Evolutionary conservation across 2,329 filamentous ascomycete species (phyloP).

Genomic region (Whalleya microplaca): DNA sequence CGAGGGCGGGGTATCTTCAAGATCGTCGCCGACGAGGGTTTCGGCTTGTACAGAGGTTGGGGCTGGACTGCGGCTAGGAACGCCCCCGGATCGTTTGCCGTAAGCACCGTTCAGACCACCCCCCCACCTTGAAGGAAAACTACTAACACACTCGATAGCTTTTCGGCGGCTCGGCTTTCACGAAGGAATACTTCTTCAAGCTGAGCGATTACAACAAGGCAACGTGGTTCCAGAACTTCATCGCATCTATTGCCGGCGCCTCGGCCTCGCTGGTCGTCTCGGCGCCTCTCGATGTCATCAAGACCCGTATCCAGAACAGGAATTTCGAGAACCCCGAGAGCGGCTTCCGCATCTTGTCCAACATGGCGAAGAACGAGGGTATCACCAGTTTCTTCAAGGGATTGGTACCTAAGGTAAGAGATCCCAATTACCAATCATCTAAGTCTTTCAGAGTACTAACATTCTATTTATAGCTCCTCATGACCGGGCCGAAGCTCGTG

Average conservation of each 20-base stretch:
- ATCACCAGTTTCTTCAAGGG: conserved; percentile 94
- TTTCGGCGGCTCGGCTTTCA: conserved; percentile 95
- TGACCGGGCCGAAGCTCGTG: conserved; percentile 98
- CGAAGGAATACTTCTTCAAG: conserved; percentile 93
- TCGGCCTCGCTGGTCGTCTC: conserved; percentile 94
- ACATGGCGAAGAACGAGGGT: conserved; percentile 93
- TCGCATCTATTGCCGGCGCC: conserved; percentile 93
- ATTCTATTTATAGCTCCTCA: conserved; percentile 67
- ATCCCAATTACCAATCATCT: conserved; percentile 9
- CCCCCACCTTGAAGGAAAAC: not conserved
- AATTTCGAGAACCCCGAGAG: conserved; percentile 98
- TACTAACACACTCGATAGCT: conserved; percentile 59
- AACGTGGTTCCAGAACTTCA: conserved; percentile 93
- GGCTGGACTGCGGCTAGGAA: conserved; percentile 98
- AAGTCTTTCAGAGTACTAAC: conserved; percentile 20
- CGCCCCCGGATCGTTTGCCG: conserved; percentile 93
- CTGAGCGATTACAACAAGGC: conserved; percentile 95
- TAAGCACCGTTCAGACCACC: conserved; percentile 50
- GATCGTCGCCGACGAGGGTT: conserved; percentile 92
- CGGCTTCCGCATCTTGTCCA: conserved; percentile 86
- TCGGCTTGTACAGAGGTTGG: conserved; percentile 94
- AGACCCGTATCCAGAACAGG: conserved; percentile 96
- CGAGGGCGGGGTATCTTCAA: conserved; percentile 86
- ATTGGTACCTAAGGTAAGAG: conserved; percentile 80
- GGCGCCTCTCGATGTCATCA: conserved; percentile 96